Evolutionary conservation across 306 rosid genomes (phyloP).

Genomic region (Quercus dentata): DNA sequence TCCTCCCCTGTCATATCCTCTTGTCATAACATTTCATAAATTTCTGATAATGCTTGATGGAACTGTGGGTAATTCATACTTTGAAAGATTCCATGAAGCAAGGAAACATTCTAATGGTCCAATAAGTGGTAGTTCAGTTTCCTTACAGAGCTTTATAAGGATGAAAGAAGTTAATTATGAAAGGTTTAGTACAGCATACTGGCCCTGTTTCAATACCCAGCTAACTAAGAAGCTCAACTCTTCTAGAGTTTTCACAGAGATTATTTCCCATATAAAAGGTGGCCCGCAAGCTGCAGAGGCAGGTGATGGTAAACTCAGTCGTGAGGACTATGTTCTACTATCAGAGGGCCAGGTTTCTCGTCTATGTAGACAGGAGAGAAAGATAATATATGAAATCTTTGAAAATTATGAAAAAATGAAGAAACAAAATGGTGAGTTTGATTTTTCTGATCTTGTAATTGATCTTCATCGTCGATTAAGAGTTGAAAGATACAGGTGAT

Average conservation of each 20-base stretch:
- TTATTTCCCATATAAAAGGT: slow-evolving; percentile 77
- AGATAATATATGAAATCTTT: slow-evolving; percentile 48
- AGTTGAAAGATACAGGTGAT: slow-evolving; percentile 48
- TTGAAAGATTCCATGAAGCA: slow-evolving; percentile 49
- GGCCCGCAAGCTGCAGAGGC: slow-evolving; percentile 33
- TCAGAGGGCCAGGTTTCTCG: slow-evolving; percentile 45
- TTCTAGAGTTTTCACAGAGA: slow-evolving; percentile 63
- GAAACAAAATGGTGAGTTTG: slow-evolving; percentile 61
- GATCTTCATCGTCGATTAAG: slow-evolving; percentile 56
- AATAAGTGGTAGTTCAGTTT: slow-evolving; percentile 36
- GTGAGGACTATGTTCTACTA: slow-evolving; percentile 41
- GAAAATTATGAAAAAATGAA: slow-evolving; percentile 64
- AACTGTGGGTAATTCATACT: slow-evolving; percentile 60
- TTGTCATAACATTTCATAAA: slow-evolving; percentile 69
- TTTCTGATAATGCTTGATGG: slow-evolving; percentile 86
- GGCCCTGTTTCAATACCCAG: slow-evolving; percentile 64
- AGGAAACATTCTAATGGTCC: slow-evolving; percentile 8
- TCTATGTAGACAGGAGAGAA: slow-evolving; percentile 45
- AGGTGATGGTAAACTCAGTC: slow-evolving; percentile 40
- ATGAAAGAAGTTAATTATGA: slow-evolving; percentile 72
- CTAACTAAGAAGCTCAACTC: slow-evolving; percentile 57
- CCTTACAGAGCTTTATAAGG: slow-evolving; percentile 47
- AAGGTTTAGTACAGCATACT: slow-evolving; percentile 51
- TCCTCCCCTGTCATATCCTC: slow-evolving; percentile 47
- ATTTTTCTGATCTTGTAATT: slow-evolving; percentile 66